Base-by-base conservation (phyloP, 2,329 filamentous ascomycete species). In the Sarocladium kiliense region DNA sequence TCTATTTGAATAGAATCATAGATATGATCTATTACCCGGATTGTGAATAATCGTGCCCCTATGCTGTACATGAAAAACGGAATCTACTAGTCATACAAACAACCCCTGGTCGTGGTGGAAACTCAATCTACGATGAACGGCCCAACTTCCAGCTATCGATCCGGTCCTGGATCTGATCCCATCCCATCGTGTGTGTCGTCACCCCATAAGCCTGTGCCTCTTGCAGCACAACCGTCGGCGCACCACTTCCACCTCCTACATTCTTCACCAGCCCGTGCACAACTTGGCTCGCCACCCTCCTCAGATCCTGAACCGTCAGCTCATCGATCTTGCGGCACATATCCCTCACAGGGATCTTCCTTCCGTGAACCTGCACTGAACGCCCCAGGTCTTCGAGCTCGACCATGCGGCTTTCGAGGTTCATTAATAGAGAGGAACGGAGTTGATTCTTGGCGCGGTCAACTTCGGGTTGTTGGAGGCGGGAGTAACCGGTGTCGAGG, bases 381-480 rank as follows among this genome's bases (percentile, higher is more conserved):
- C 94, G 78, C 21, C 94, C 94, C 0, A 99, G 80, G 68, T 99
- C 94, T 73, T 99, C 94, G 6, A 99, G 81, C 75, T 97, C 94
- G 10, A 99, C 91, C 91, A 99, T 97, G 58, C 94, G 82, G 62
- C 86, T 91, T 75, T 99, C 94, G 26, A 99, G 83, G 73, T 99
- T 99, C 94, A 99, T 99, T 51, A 99, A 81, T 39, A 99, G 78
- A 56, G 85, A 89, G 14, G 87, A 92, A 41, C 92, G 85, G 16
- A 99, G 84, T 75, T 99, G 94, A 71, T 99, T 99, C 82, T 99
- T 99, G 18, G 94, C 94, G 51, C 94, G 86, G 66, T 86, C 84
- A 56, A 99, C 93, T 73, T 99, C 94, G 34, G 77, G 79, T 2
- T 84, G 74, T 62, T 87, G 84, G 10, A 99, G 78, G 2, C 87